Conservation (phyloP, 129 eudicot species). For the Helichrysum umbraculigerum region DNA sequence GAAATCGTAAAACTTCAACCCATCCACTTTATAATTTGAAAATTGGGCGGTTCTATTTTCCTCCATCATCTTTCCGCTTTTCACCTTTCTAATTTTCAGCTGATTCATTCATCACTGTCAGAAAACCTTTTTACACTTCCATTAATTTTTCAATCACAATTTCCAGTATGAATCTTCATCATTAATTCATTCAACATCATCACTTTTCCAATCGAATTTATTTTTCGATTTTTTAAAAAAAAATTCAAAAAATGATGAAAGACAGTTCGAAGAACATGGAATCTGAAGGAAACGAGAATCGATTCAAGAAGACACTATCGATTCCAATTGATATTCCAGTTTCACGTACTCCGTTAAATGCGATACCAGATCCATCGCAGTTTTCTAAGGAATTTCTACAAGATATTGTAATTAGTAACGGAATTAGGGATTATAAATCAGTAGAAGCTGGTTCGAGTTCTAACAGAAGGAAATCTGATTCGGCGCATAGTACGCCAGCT, state of each 20-base stretch:
- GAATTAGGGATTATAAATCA: constrained; percentile 28
- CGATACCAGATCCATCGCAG: constrained; percentile 74
- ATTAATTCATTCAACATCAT: background rate
- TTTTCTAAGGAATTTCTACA: constrained; percentile 31
- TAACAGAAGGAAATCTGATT: constrained; percentile 35
- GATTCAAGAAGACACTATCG: constrained; percentile 22
- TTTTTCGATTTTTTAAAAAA: too few species aligned
- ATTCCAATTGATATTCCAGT: constrained; percentile 24
- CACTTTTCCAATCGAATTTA: background rate
- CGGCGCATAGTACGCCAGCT: constrained; percentile 60
- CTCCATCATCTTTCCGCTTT: constrained; percentile 27
- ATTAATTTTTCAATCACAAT: background rate
- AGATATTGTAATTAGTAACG: constrained; percentile 23
- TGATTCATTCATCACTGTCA: constrained; percentile 18
- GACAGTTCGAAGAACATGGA: constrained; percentile 23
- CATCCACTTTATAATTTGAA: constrained; percentile 26
- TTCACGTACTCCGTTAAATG: constrained; percentile 52
- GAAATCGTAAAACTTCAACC: constrained; percentile 3
- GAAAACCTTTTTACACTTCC: constrained; percentile 15
- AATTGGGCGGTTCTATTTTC: constrained; percentile 28
- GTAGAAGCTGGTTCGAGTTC: constrained; percentile 26
- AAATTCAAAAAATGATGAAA: constrained; percentile 33
- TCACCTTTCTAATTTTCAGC: constrained; percentile 17
- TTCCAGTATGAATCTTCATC: background rate
- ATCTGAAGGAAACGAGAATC: constrained; percentile 42